Conservation (phyloP, 2,329 filamentous ascomycete genomes). For the Claviceps africana region DNA sequence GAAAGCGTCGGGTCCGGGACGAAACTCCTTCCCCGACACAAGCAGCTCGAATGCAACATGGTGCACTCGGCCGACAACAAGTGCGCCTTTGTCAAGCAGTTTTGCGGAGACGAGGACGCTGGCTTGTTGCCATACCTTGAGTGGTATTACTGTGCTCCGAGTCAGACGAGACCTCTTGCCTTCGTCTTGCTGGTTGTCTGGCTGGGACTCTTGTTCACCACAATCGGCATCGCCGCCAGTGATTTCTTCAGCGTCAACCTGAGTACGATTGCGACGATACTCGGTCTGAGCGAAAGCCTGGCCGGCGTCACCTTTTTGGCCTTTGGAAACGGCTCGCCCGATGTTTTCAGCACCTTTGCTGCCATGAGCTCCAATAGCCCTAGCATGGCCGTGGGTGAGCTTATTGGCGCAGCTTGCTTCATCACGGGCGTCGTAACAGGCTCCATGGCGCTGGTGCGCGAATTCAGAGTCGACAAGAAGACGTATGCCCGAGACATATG, state of each 20-base stretch:
- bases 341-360: conserved; percentile 97
- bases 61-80: conserved; percentile 68
- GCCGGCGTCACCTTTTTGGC: conserved; percentile 93
- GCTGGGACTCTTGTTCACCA: conserved; percentile 84
- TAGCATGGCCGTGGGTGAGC: conserved; percentile 88
- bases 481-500: conserved; percentile 84
- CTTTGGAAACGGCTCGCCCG: conserved; percentile 93
- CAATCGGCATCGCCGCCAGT: conserved; percentile 92
- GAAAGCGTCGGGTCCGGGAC: neutral
- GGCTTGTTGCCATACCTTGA: conserved; percentile 79
- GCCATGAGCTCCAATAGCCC: conserved; percentile 95
- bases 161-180: conserved; percentile 56
- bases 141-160: conserved; percentile 77
- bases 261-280: conserved; percentile 75
- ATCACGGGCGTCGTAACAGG: conserved; percentile 94
- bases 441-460: conserved; percentile 91
- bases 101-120: conserved; percentile 81
- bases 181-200: conserved; percentile 67
- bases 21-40: conserved; percentile 13
- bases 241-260: conserved; percentile 98
- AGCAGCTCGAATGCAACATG: conserved; percentile 50
- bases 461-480: conserved; percentile 79
- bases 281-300: conserved; percentile 90
- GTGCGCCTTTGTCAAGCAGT: conserved; percentile 69
- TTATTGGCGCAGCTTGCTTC: conserved; percentile 89